Evolutionary conservation across 1,139 yeast species (phyloP).

Genomic region (Lodderomyces beijingensis): DNA sequence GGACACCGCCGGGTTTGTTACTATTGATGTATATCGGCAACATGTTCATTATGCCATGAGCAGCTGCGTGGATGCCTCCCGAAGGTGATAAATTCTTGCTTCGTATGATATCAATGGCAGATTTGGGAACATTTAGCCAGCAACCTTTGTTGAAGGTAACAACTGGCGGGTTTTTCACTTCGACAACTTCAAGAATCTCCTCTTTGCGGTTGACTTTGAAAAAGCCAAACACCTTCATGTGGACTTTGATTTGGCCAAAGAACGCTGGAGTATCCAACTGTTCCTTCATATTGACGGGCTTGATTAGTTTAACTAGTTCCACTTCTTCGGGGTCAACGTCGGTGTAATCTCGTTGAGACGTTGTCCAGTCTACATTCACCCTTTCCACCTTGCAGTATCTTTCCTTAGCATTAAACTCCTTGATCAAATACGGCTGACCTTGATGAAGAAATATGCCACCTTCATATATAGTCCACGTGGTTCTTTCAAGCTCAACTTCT

Average conservation of each 20-base stretch:
- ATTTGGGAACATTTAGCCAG: slow-evolving; percentile 81
- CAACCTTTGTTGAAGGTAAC: slow-evolving; percentile 68
- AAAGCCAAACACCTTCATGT: slow-evolving; percentile 83
- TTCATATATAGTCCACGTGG: slow-evolving; percentile 87
- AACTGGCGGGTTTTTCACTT: slow-evolving; percentile 86
- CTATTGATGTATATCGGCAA: slow-evolving; percentile 53
- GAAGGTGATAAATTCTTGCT: slow-evolving; percentile 63
- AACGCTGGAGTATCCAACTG: slow-evolving; percentile 59
- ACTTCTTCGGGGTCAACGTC: slow-evolving; percentile 85
- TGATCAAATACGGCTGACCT: slow-evolving; percentile 82
- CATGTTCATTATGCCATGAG: slow-evolving; percentile 79
- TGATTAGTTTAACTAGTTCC: slow-evolving; percentile 56
- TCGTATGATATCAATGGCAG: slow-evolving; percentile 55
- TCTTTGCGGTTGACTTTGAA: slow-evolving; percentile 77
- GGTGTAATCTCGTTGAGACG: slow-evolving; percentile 85
- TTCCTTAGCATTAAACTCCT: slow-evolving; percentile 74
- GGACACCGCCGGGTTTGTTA: slow-evolving; percentile 21
- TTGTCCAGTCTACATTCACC: slow-evolving; percentile 91
- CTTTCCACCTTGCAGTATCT: slow-evolving; percentile 78
- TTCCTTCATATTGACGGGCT: slow-evolving; percentile 16
- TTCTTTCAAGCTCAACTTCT: slow-evolving; percentile 84
- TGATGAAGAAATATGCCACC: slow-evolving; percentile 95
- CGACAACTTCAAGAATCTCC: slow-evolving; percentile 85
- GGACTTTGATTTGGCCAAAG: slow-evolving; percentile 69
- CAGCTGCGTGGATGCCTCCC: slow-evolving; percentile 96